Evolutionary conservation across 495 filamentous ascomycete genomes (phyloP), one percentile per base, ranked within the genome.

Genomic region (Trypethelium eluteriae): DNA sequence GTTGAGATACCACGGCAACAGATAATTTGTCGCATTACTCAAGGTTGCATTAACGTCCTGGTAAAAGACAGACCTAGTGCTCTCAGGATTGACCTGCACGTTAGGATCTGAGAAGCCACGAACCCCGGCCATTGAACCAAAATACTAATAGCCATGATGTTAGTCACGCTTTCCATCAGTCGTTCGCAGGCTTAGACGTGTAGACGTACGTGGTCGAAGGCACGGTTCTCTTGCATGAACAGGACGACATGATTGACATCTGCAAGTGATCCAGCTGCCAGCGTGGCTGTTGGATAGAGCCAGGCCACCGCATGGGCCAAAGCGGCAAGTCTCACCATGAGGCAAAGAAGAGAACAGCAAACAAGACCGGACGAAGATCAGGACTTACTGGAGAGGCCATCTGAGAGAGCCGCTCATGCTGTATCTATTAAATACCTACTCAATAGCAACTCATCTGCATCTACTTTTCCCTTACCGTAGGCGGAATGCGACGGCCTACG

Each of bases 231-330:
- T 70, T 85, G 82, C 82, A 85, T 85, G 74, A 85, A 85, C 38
- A 85, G 78, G 5, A 85, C 78, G 16, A 85, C 82, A 79, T 85
- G 82, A 39, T 85, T 76, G 66, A 85, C 82, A 69, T 83, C 81
- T 34, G 75, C 76, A 38, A 85, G 67, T 14, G 80, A 79, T 2
- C 78, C 81, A 39, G 75, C 78, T 14, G 56, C 32, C 77, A 66
- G 59, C 36, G 49, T 62, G 38, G 53, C 66, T 11, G 62, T 39
- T 6, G 59, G 53, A 25, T 36, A 59, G 18, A 34, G 12, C 16
- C 41, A 38, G 38, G 53, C 35, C 2, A 62, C 11, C 41, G 56
- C 34, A 9, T 18, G 36, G n/a, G 14, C 36, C 11, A 56, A 18
- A 10, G 44, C 16, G 12, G 39, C 10, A 36, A 36, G 7, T 9